Evolutionary conservation across 352 stramenopile species (phyloP).

Genomic region (Phytophthora tentaculata): DNA sequence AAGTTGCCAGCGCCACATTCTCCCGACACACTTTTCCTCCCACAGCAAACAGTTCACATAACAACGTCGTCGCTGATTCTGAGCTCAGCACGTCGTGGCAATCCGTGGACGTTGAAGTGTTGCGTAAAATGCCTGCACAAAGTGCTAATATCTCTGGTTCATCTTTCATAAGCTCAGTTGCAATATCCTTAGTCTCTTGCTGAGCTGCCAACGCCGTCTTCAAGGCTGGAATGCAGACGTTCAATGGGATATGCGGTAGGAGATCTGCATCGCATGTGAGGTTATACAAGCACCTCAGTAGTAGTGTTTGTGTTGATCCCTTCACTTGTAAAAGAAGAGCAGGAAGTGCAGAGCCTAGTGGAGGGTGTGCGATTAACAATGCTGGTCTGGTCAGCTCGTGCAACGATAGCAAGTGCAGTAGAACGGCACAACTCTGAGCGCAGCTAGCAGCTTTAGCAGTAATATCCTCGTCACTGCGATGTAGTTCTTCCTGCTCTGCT

Average conservation of each 20-base stretch:
- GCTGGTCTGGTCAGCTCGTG: constrained; percentile 44
- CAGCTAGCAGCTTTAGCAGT: constrained; percentile 32
- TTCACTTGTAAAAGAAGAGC: constrained; percentile 42
- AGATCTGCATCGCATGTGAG: constrained; percentile 53
- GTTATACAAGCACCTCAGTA: constrained; percentile 72
- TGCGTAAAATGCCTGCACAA: constrained; percentile 59
- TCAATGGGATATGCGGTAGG: constrained; percentile 26
- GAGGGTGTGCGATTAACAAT: constrained; percentile 25
- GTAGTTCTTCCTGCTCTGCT: constrained; percentile 31
- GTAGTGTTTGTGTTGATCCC: constrained; percentile 41
- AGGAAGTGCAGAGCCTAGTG: constrained; percentile 39
- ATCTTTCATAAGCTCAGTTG: not conserved
- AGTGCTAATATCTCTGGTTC: constrained; percentile 29
- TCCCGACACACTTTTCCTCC: constrained; percentile 47
- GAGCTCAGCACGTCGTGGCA: constrained; percentile 53
- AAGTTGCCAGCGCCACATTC: constrained; percentile 60
- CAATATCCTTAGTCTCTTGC: not conserved
- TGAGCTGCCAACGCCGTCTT: constrained; percentile 24
- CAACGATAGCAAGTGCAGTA: constrained; percentile 69
- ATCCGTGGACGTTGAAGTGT: constrained; percentile 45
- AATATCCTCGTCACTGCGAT: constrained; percentile 18
- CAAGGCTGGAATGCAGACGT: constrained; percentile 30
- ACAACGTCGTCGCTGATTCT: constrained; percentile 46
- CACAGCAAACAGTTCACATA: constrained; percentile 56
- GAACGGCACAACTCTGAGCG: constrained; percentile 48